Percentiles rank a stretch among this genome's conserved stretches.
phyloP scores from a whole-genome alignment of 2,329 filamentous ascomycete genomes.

The Epichloe amarillans region DNA sequence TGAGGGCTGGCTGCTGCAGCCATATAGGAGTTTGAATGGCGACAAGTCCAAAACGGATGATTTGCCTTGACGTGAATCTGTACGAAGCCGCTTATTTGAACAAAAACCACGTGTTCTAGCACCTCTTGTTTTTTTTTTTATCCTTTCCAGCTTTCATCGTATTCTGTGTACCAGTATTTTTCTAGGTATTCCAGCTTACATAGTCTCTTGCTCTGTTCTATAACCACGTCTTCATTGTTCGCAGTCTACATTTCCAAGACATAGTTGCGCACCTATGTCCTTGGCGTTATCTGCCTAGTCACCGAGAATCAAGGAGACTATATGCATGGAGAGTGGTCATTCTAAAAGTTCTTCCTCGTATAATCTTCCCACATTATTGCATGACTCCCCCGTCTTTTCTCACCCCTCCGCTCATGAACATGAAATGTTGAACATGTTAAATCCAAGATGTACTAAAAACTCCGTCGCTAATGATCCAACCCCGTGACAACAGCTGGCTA shows the following conservation, averaged over 20 bases:
- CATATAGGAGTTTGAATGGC: conserved; percentile 21
- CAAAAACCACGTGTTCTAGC: background rate
- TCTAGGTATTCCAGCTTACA: background rate
- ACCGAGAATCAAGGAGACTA: background rate
- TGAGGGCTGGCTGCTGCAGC: conserved; percentile 24
- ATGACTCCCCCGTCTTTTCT: background rate
- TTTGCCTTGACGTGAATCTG: conserved; percentile 13
- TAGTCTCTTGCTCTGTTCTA: no score
- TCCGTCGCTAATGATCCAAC: conserved; percentile 25
- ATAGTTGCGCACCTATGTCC: background rate
- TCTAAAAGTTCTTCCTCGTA: background rate
- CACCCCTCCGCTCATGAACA: background rate
- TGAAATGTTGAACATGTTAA: background rate
- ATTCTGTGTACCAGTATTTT: background rate
- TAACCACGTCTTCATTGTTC: no score
- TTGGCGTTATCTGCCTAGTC: background rate
- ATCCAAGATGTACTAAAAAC: conserved; percentile 13
- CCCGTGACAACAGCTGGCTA: background rate
- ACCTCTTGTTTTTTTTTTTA: background rate
- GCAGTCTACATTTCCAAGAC: background rate
- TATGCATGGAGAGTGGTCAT: background rate
- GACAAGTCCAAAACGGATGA: conserved; percentile 20
- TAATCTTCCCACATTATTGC: background rate
- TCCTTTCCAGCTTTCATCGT: background rate
- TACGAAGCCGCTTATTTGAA: background rate